Evolutionary conservation across 495 filamentous ascomycete species (phyloP).

Genomic region (Sphaerosporella brunnea): DNA sequence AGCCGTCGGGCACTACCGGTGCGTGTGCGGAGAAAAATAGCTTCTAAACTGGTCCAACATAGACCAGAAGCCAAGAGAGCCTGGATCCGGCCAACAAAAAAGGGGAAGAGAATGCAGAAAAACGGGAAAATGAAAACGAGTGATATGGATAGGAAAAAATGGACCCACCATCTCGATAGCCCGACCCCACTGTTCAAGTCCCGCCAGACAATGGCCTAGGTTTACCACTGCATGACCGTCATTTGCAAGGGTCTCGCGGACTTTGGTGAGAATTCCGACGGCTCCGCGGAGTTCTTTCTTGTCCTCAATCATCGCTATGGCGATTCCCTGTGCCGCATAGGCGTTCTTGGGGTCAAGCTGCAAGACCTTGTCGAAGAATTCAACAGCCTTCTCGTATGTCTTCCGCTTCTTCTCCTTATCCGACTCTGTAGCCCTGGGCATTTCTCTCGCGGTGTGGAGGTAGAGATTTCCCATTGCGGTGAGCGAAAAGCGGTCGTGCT

Average conservation of each 20-base stretch:
- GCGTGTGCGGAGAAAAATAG: conserved; percentile 6
- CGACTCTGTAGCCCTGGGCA: conserved; percentile 71
- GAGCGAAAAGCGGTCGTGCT: conserved; percentile 87
- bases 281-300: conserved; percentile 67
- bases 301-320: conserved; percentile 83
- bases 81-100: too few relatives aligned
- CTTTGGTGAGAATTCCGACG: conserved; percentile 68
- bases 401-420: conserved; percentile 80
- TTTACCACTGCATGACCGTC: conserved; percentile 79
- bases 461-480: conserved; percentile 94
- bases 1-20: conserved; percentile 3
- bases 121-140: conserved; percentile 3
- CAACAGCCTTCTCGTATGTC: conserved; percentile 75
- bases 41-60: too few relatives aligned
- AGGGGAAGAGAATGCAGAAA: neutral
- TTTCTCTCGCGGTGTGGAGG: conserved; percentile 70
- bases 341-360: conserved; percentile 85
- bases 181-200: conserved; percentile 69
- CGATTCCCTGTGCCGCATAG: conserved; percentile 88
- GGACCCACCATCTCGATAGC: conserved; percentile 58
- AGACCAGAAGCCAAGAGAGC: too few relatives aligned
- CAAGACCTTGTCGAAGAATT: conserved; percentile 95
- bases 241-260: conserved; percentile 62
- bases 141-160: conserved; percentile 4
- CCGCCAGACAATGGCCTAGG: conserved; percentile 77